Evolutionary conservation across 129 eudicot species (phyloP), one percentile per base, ranked within the genome.

Genomic region (Flaveria trinervia): DNA sequence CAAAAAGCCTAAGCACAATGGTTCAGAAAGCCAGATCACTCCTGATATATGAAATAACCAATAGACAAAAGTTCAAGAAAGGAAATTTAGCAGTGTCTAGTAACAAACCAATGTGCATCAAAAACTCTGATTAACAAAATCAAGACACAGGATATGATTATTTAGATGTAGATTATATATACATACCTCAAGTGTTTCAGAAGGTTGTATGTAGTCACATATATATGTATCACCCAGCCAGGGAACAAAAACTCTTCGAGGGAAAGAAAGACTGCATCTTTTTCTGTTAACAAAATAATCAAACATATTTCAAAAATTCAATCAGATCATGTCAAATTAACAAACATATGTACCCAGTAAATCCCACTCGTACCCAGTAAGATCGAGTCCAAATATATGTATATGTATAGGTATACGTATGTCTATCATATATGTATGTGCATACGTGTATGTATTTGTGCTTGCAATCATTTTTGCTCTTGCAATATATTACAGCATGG

Each of bases 161-260:
- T 49, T n/a, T 8, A 4, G 39, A 66, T 48, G 49, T 30, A 54
- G 13, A 30, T 64, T 49, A 61, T 56, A 70, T 15, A 64, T 30
- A 76, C 90, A 48, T 22, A 93, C 98, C 97, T 94, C 98, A 70
- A 94, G 80, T 74, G 96, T 87, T 81, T 94, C 98, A 41, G 88
- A 74, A 51, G 98, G 90, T 76, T 84, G 93, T 77, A 94, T 73
- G 81, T 94, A 94, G 88, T 94, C 97, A 55, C 96, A 94, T 54
- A 94, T 86, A 57, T 87, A 89, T 51, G 87, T 82, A 72, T 87
- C 96, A 20, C 84, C 92, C 85, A 94, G 78, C 97, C 98, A 91
- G 9, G 98, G 98, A 60, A 94, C 84, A 75, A 94, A 91, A 26
- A 94, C 98, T 87, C 98, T 83, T 78, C 93, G 82, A 44, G 96